Evolutionary conservation across 2,329 filamentous ascomycete species (phyloP).

Genomic region (Colletotrichum australisinense): DNA sequence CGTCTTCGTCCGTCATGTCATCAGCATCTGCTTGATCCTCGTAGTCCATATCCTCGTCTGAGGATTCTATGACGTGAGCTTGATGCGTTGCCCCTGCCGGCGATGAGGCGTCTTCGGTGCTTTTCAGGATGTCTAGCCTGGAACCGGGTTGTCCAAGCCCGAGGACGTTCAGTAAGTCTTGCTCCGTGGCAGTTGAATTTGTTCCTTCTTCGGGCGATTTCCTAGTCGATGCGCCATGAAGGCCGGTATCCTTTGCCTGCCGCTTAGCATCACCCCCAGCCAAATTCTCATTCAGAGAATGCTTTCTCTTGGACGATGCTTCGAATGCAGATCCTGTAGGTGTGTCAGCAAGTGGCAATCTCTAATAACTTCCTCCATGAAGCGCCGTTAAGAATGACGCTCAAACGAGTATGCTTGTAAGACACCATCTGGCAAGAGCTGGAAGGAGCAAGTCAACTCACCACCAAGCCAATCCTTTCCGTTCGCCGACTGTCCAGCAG

Average conservation of each 20-base stretch:
- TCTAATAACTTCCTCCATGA: too few relatives aligned
- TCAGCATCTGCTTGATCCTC: too few relatives aligned
- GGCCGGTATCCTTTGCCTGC: neutral
- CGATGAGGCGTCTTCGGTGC: neutral
- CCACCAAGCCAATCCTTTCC: slow-evolving; percentile 15
- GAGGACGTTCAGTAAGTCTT: slow-evolving; percentile 6
- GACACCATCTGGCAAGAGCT: neutral
- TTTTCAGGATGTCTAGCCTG: neutral
- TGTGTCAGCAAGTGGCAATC: too few relatives aligned
- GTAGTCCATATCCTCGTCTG: too few relatives aligned
- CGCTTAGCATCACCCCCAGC: slow-evolving; percentile 4
- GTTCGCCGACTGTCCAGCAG: neutral
- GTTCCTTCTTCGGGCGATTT: neutral
- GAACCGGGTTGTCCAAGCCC: neutral
- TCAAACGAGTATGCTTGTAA: neutral
- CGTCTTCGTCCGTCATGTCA: too few relatives aligned
- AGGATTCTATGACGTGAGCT: too few relatives aligned
- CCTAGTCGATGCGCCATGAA: neutral
- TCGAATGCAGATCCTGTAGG: neutral
- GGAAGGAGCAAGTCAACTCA: neutral
- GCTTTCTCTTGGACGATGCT: slow-evolving; percentile 9
- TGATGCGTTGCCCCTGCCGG: too few relatives aligned
- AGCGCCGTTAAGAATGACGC: too few relatives aligned
- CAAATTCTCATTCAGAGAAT: neutral
- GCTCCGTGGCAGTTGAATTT: neutral